These are phyloP conservation scores for Neonectria sp. DNA, from an alignment of 2,329 filamentous ascomycete species.

Conservation along the genomic window DNA sequence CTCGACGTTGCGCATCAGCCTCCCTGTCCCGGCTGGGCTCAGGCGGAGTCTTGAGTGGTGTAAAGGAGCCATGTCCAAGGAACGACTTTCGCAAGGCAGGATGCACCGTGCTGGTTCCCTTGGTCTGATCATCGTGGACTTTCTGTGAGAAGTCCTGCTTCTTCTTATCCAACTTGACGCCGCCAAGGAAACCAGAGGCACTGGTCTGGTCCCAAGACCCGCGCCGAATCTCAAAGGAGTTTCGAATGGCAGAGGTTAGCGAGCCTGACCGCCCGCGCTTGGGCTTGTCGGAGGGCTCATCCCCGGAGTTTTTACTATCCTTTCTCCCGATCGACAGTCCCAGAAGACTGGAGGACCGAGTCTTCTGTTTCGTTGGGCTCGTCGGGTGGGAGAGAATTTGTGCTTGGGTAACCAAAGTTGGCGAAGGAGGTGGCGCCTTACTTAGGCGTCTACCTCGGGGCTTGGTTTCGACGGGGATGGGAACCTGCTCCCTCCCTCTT, in stretches of 20 bases:
- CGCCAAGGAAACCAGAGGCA: constrained; percentile 58
- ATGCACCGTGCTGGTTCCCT: constrained; percentile 50
- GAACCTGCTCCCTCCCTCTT: constrained; percentile 25
- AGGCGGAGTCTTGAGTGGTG: constrained; percentile 47
- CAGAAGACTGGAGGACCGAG: constrained; percentile 47
- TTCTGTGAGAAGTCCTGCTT: constrained; percentile 52
- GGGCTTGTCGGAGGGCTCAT: constrained; percentile 38
- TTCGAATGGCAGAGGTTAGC: constrained; percentile 53
- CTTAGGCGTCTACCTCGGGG: constrained; percentile 49
- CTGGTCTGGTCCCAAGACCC: constrained; percentile 51
- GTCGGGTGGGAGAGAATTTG: constrained; percentile 39
- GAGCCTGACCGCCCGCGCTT: constrained; percentile 55
- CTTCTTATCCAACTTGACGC: constrained; percentile 58
- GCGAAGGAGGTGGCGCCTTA: constrained; percentile 51
- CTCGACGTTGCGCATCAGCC: constrained; percentile 46
- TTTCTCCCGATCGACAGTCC: constrained; percentile 42
- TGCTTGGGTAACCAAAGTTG: constrained; percentile 28
- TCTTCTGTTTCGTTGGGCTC: constrained; percentile 36
- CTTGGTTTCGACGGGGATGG: constrained; percentile 30
- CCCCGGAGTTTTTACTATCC: constrained; percentile 25
- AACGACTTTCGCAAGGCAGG: constrained; percentile 53
- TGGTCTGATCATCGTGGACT: constrained; percentile 45
- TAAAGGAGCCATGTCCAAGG: constrained; percentile 46
- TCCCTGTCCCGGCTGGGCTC: constrained; percentile 36
- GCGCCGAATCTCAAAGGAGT: constrained; percentile 54